Percentiles rank a stretch among this genome's conserved stretches.
These are phyloP conservation scores for Barbatosphaeria neglecta DNA, from an alignment of 495 filamentous ascomycete species.

Conservation along the genomic window DNA sequence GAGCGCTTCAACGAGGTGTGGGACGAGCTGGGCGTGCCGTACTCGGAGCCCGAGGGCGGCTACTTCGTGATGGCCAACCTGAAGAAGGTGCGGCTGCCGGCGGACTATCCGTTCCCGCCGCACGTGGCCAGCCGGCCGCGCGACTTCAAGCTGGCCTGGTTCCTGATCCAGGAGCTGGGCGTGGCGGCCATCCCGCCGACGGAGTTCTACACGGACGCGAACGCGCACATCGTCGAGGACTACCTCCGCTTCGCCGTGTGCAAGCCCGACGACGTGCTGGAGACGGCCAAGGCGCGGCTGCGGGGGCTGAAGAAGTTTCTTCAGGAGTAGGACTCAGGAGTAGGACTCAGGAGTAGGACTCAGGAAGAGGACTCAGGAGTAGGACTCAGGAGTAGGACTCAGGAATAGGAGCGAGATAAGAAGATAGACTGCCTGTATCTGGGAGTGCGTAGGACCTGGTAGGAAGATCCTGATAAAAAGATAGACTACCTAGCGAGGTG, in stretches of 20 bases:
- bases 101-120: slow-evolving; percentile 72
- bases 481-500: too few species aligned
- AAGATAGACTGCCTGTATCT: too few species aligned
- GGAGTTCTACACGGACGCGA: slow-evolving; percentile 84
- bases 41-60: slow-evolving; percentile 86
- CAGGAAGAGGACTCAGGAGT: not conserved
- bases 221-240: slow-evolving; percentile 77
- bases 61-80: slow-evolving; percentile 96
- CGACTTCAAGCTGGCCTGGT: slow-evolving; percentile 93
- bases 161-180: slow-evolving; percentile 89
- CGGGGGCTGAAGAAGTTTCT: slow-evolving; percentile 78
- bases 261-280: slow-evolving; percentile 84
- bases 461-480: too few species aligned
- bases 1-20: slow-evolving; percentile 74
- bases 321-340: slow-evolving; percentile 6
- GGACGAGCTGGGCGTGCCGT: slow-evolving; percentile 80
- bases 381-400: not conserved
- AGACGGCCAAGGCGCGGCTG: slow-evolving; percentile 80
- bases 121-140: slow-evolving; percentile 76
- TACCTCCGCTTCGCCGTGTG: slow-evolving; percentile 94
- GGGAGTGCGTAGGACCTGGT: too few species aligned
- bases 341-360: not conserved
- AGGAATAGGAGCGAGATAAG: not conserved
- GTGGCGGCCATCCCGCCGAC: slow-evolving; percentile 93
- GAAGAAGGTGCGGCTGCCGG: slow-evolving; percentile 67